phyloP scores from a whole-genome alignment of 2,329 filamentous ascomycete genomes.

The Nannizzia gypsea region DNA sequence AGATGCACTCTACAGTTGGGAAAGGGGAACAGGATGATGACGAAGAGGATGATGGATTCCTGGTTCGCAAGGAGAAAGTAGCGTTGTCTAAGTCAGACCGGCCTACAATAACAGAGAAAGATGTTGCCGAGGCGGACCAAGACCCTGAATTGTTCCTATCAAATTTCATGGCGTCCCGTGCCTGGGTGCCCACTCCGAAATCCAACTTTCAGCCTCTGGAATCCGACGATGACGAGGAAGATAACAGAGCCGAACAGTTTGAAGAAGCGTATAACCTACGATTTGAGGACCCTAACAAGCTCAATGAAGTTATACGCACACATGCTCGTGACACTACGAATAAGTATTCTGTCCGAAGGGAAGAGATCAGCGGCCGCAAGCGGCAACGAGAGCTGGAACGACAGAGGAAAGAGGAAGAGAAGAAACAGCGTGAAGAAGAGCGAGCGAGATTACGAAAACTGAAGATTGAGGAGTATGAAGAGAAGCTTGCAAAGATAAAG shows the following conservation, averaged over 20 bases:
- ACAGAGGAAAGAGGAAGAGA: conserved; percentile 65
- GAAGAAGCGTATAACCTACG: conserved; percentile 92
- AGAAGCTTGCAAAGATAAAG: conserved; percentile 77
- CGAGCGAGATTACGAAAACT: conserved; percentile 73
- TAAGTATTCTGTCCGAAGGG: conserved; percentile 71
- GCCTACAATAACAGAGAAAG: conserved; percentile 43
- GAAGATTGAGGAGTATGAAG: conserved; percentile 81
- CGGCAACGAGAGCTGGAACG: conserved; percentile 67
- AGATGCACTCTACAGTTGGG: conserved; percentile 58
- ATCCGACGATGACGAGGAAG: conserved; percentile 74
- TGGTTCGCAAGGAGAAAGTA: conserved; percentile 56
- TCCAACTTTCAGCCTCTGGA: conserved; percentile 70
- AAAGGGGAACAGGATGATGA: conserved; percentile 31
- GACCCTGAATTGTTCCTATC: conserved; percentile 88
- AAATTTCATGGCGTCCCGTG: conserved; percentile 84
- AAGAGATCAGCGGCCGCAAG: conserved; percentile 65
- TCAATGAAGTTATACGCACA: conserved; percentile 76
- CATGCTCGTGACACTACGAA: conserved; percentile 79
- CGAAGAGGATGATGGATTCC: conserved; percentile 51
- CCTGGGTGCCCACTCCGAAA: conserved; percentile 64
- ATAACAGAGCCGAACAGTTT: conserved; percentile 67
- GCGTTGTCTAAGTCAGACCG: conserved; percentile 22
- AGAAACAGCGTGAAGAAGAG: conserved; percentile 63
- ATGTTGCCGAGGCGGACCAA: conserved; percentile 66
- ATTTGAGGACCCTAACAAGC: conserved; percentile 81